phyloP scores from a whole-genome alignment of 768 basidiomycete species.

The Hygrophorus russula region DNA sequence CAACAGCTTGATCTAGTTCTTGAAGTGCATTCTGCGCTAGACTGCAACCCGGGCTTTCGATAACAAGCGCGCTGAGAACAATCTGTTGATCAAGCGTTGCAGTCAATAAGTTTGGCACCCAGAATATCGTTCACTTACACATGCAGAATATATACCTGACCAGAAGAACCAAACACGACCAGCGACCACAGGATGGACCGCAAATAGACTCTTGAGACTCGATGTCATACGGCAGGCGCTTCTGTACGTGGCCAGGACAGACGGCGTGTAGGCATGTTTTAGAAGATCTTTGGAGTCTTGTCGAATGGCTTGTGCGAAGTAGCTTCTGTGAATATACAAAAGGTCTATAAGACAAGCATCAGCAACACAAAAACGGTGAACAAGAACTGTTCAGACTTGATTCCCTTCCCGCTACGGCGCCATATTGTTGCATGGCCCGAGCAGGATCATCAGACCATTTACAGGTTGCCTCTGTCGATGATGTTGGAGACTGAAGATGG shows the following conservation, averaged over 20 bases:
- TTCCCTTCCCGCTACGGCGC: conserved; percentile 28
- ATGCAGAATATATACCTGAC: conserved; percentile 37
- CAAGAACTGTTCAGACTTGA: conserved; percentile 25
- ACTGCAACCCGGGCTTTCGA: conserved; percentile 32
- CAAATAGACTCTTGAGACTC: conserved; percentile 25
- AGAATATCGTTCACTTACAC: conserved; percentile 23
- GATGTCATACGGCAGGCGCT: conserved; percentile 32
- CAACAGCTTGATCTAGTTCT: conserved; percentile 24
- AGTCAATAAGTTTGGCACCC: neutral
- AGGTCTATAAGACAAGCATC: conserved; percentile 19
- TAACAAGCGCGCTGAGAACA: conserved; percentile 32
- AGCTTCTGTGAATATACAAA: conserved; percentile 36
- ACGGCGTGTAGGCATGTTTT: conserved; percentile 31
- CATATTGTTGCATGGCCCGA: conserved; percentile 35
- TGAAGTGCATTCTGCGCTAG: conserved; percentile 27
- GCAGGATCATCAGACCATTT: conserved; percentile 29
- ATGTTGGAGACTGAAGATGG: conserved; percentile 29
- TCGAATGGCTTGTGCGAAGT: conserved; percentile 35
- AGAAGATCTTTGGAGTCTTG: conserved; percentile 31
- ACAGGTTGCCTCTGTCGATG: conserved; percentile 16
- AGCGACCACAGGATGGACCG: conserved; percentile 21
- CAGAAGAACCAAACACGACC: conserved; percentile 38
- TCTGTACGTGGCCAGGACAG: conserved; percentile 32
- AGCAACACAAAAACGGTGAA: neutral
- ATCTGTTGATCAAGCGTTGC: conserved; percentile 18